These are phyloP conservation scores for Mychonastes homosphaera DNA, from an alignment of 139 green algal genomes.

Conservation along the genomic window DNA sequence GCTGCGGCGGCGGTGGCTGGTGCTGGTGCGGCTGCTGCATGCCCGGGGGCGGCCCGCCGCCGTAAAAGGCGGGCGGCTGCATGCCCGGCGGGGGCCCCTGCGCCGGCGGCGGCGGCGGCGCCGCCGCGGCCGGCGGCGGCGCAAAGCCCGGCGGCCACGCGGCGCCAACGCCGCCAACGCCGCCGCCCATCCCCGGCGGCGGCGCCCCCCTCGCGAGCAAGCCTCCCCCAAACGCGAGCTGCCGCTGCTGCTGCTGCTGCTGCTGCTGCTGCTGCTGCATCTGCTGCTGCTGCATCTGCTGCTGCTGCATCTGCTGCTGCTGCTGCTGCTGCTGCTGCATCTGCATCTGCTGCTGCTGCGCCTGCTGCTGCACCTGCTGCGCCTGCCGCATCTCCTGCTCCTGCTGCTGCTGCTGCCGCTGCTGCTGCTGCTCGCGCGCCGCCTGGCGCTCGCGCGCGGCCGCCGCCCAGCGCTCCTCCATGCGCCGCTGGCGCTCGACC, in stretches of 20 bases:
- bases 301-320: slow-evolving; percentile 5
- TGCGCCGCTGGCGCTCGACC: too few species aligned
- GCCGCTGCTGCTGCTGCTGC: not conserved
- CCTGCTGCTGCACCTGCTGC: not conserved
- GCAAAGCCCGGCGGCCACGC: not conserved
- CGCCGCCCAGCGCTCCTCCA: too few species aligned
- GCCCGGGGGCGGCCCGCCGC: not conserved
- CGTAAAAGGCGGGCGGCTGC: not conserved
- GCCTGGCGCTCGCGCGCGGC: too few species aligned
- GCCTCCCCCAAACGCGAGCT: too few species aligned
- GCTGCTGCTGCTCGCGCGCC: slow-evolving; percentile 1
- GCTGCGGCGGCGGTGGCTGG: too few species aligned
- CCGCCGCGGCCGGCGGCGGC: not conserved
- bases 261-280: not conserved
- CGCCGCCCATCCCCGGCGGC: not conserved
- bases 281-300: not conserved
- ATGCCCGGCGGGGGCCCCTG: not conserved
- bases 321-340: slow-evolving; percentile 17
- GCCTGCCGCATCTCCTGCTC: not conserved
- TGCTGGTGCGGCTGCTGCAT: not conserved
- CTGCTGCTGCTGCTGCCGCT: not conserved
- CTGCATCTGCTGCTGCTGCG: slow-evolving; percentile 8
- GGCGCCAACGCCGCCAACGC: not conserved
- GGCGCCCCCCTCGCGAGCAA: too few species aligned
- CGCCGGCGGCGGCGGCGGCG: not conserved